Evolutionary conservation across 495 filamentous ascomycete species (phyloP), one percentile per base, ranked within the genome.

Genomic region (Haplographium delicatum): DNA sequence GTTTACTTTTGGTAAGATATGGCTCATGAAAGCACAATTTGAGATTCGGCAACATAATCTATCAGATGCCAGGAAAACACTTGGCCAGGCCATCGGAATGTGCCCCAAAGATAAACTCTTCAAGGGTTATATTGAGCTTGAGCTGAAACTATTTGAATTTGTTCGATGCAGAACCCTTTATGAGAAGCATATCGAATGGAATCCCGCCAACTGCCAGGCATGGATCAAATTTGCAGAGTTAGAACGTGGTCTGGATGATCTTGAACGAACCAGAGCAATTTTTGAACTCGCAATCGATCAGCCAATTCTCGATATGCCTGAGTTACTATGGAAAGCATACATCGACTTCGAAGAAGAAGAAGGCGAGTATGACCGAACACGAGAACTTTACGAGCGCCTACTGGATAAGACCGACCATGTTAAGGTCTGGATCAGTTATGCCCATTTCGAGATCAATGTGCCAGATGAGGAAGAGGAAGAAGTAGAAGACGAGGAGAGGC

Each of bases 371-470:
- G 89, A 88, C 25, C 74, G 80, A 26, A 84, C 89, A 1, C 75
- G 93, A 38, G 64, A 71, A n/a, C 70, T 98, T 43, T 98, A 97
- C 69, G 93, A 97, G 70, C 80, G 93, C 20, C 73, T 98, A 19
- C 75, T 98, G 28, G 71, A 88, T 63, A 95, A 91, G 81, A 95
- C 94, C 15, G 85, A 89, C 63, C 94, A 98, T 62, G 88, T 96
- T 72, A 96, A 96, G 76, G 93, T 98, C 44, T 98, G 93, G 93
- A 95, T 90, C 71, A 86, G 82, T 63, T 98, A 91, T 68, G 94
- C 93, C 11, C 87, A 90, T 60, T 97, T 97, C 65, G 93, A 98
- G 67, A 87, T 96, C 72, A 91, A 91, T 58, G 78, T 91, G 0
- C 79, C 81, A 22, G 80, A 85, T 11, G 81, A 81, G 31, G 88